A percentile compares a stretch with the other conserved stretches of the same genome.
phyloP scores from a whole-genome alignment of 345 rosid genomes.

The Linum tenue region DNA sequence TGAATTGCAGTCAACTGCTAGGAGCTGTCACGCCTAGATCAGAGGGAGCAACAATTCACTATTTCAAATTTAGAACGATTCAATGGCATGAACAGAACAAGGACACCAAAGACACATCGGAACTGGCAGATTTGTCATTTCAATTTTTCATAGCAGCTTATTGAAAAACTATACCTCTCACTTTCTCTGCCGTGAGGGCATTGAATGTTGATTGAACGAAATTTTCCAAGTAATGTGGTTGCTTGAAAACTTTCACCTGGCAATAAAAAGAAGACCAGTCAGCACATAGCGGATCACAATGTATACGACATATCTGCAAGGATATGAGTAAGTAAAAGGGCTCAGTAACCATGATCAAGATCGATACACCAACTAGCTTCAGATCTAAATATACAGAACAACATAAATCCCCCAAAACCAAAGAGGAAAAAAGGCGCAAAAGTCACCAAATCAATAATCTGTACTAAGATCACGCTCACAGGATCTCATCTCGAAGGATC shows the following conservation, averaged over 20 bases:
- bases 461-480: too few species aligned
- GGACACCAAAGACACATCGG: not conserved
- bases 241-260: constrained; percentile 86
- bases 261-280: not conserved
- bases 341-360: not conserved
- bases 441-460: not conserved
- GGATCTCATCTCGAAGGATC: too few species aligned
- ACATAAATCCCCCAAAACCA: too few species aligned
- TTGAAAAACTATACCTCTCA: constrained; percentile 44
- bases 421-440: constrained; percentile 8
- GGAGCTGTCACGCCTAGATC: too few species aligned
- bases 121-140: not conserved
- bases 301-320: not conserved
- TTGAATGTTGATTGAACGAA: constrained; percentile 86
- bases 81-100: not conserved
- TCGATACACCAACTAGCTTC: not conserved
- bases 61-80: not conserved
- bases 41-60: not conserved
- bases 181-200: constrained; percentile 68
- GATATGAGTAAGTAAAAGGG: too few species aligned
- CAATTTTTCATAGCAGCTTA: not conserved
- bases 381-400: not conserved
- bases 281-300: not conserved
- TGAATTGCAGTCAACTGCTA: too few species aligned
- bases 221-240: constrained; percentile 75